Conservation (phyloP, 2,329 filamentous ascomycete genomes). For the Zarea fungicola region DNA sequence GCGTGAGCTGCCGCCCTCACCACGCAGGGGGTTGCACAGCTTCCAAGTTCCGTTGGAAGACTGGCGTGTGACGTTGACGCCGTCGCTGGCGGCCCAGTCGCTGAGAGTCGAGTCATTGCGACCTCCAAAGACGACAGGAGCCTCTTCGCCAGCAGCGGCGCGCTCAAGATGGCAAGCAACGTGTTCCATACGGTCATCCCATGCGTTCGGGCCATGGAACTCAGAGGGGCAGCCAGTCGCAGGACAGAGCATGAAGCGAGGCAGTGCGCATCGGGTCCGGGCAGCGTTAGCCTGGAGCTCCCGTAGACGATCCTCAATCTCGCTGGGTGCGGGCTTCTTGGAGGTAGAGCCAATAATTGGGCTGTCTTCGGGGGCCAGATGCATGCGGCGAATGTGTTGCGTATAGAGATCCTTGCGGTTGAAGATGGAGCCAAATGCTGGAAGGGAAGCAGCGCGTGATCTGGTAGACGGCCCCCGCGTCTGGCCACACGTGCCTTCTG, state of each 20-base stretch:
- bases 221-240: slow-evolving; percentile 51
- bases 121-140: slow-evolving; percentile 34
- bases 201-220: slow-evolving; percentile 61
- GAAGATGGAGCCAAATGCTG: slow-evolving; percentile 61
- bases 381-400: slow-evolving; percentile 84
- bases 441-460: slow-evolving; percentile 17
- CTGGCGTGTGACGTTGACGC: slow-evolving; percentile 33
- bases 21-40: slow-evolving; percentile 26
- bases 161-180: slow-evolving; percentile 71
- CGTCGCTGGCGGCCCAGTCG: slow-evolving; percentile 32
- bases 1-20: slow-evolving; percentile 13
- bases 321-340: slow-evolving; percentile 26
- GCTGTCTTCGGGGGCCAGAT: slow-evolving; percentile 47
- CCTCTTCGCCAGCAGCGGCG: slow-evolving; percentile 26
- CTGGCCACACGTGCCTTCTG: slow-evolving; percentile 51
- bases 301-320: slow-evolving; percentile 51
- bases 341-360: slow-evolving; percentile 23
- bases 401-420: slow-evolving; percentile 91
- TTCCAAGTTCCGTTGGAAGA: slow-evolving; percentile 26
- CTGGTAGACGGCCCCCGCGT: slow-evolving; percentile 21
- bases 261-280: slow-evolving; percentile 55
- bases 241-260: slow-evolving; percentile 56
- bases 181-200: slow-evolving; percentile 85
- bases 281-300: slow-evolving; percentile 54
- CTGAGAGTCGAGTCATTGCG: slow-evolving; percentile 33